Conservation (phyloP, 2,329 filamentous ascomycete species). For the Neopestalotiopsis sp. region DNA sequence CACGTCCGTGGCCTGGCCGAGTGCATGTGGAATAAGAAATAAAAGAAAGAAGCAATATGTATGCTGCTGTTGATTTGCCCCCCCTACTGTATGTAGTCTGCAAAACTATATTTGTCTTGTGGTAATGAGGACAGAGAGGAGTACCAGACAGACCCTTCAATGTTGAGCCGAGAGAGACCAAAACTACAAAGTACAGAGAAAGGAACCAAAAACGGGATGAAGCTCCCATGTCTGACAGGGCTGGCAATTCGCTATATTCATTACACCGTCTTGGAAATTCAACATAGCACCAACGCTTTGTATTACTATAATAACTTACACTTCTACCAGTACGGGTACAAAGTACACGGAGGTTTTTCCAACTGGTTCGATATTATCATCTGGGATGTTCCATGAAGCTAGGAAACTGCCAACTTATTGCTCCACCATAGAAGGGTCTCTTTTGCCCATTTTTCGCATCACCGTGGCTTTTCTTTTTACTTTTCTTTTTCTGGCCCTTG, state of each 20-base stretch:
- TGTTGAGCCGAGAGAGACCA: neutral
- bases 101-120: neutral
- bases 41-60: neutral
- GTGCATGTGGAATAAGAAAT: neutral
- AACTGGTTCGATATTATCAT: neutral
- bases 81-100: neutral
- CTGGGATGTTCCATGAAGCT: slow-evolving; percentile 11
- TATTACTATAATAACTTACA: neutral
- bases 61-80: neutral
- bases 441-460: neutral
- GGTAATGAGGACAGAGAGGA: neutral
- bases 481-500: neutral
- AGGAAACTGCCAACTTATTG: neutral
- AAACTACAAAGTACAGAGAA: neutral
- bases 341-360: neutral
- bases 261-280: neutral
- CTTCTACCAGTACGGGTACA: neutral
- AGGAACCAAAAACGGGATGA: neutral
- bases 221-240: neutral
- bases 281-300: neutral
- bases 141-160: neutral
- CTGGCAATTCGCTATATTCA: neutral
- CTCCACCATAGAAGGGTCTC: neutral
- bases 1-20: slow-evolving; percentile 4
- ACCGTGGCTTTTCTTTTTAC: neutral